Conservation (phyloP, 805 yeast species). For the Candida chauliodis region DNA sequence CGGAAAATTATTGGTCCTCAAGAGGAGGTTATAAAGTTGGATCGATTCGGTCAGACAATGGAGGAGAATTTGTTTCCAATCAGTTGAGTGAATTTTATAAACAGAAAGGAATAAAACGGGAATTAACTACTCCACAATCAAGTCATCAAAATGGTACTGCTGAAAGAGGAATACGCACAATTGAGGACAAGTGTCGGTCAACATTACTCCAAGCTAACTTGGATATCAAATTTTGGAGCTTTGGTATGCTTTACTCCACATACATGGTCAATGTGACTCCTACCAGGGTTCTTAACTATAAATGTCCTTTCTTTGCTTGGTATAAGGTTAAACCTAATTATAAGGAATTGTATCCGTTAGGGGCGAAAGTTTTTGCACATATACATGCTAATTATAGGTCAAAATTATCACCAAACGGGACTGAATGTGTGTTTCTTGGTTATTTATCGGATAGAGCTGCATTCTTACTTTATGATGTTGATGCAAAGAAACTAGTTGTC, state of each 20-base stretch:
- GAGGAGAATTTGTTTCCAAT: conserved; percentile 3
- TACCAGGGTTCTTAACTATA: background rate
- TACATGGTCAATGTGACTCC: background rate
- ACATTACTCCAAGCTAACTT: background rate
- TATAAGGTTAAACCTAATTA: background rate
- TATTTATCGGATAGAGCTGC: background rate
- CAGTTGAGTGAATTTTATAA: background rate
- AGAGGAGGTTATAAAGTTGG: background rate
- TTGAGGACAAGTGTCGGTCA: conserved; percentile 2
- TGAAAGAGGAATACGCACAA: conserved; percentile 1
- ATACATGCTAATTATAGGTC: background rate
- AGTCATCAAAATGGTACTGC: conserved; percentile 5
- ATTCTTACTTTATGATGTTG: background rate
- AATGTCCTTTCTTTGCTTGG: background rate
- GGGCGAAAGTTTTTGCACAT: background rate
- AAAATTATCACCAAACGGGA: background rate
- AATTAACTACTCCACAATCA: background rate
- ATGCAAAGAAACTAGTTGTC: background rate
- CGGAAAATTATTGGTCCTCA: too few relatives aligned
- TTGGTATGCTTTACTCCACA: background rate
- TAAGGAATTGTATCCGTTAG: background rate
- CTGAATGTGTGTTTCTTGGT: background rate
- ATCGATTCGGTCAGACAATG: conserved; percentile 11
- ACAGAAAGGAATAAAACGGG: conserved; percentile 1
- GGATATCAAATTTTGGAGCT: background rate